A percentile compares a stretch with the other conserved stretches of the same genome.
phyloP scores from a whole-genome alignment of 352 stramenopile species.

The Phytophthora colocasiae region DNA sequence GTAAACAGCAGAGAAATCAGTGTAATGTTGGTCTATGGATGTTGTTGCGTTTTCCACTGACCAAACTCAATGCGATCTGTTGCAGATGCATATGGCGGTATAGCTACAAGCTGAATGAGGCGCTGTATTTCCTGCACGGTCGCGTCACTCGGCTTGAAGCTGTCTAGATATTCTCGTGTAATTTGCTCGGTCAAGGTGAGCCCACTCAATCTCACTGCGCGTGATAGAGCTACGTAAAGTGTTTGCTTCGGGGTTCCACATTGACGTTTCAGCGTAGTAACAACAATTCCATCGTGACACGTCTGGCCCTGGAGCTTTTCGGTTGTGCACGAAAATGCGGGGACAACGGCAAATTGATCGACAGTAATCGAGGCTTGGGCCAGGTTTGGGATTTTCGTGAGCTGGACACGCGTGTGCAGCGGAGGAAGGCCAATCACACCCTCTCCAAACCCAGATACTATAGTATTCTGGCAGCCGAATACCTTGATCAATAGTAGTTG shows the following conservation, averaged over 20 bases:
- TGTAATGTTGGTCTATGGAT: too few relatives aligned
- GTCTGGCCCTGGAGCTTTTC: slow-evolving; percentile 42
- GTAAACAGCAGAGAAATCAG: too few relatives aligned
- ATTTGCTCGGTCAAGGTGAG: background rate
- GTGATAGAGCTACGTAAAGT: background rate
- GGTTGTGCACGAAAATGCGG: slow-evolving; percentile 31
- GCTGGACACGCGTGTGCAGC: background rate
- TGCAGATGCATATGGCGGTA: background rate
- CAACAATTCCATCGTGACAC: slow-evolving; percentile 28
- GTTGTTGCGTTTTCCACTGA: too few relatives aligned
- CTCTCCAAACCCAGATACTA: slow-evolving; percentile 8
- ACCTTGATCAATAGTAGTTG: slow-evolving; percentile 21
- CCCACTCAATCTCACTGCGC: background rate
- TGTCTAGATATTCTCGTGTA: background rate
- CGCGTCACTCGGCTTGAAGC: background rate
- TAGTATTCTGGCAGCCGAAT: background rate
- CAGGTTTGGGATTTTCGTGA: slow-evolving; percentile 8
- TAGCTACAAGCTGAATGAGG: background rate
- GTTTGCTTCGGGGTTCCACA: background rate
- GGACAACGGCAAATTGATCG: slow-evolving; percentile 29
- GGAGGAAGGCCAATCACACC: slow-evolving; percentile 16
- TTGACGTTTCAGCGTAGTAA: slow-evolving; percentile 1
- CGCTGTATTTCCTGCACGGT: background rate
- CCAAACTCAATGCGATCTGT: background rate
- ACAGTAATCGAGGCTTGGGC: slow-evolving; percentile 19